Conservation (phyloP, 2,329 filamentous ascomycete species). For the Claviceps arundinis region DNA sequence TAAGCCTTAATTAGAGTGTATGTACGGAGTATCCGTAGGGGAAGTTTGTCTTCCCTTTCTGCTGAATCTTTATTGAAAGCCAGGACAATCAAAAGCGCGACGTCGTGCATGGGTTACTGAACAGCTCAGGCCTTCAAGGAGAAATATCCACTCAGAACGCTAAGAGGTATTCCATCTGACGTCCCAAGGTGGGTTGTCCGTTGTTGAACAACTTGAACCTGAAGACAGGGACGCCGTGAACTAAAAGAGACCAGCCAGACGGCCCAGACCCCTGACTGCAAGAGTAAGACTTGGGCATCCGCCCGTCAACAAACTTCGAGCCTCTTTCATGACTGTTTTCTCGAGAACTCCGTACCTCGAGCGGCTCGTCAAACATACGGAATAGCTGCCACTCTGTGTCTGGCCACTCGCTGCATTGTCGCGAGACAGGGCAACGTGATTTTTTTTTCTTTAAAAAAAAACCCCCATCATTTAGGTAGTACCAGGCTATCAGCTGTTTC, state of each 20-base stretch:
- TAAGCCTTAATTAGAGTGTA: too few relatives aligned
- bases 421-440: too few relatives aligned
- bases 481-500: too few relatives aligned
- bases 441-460: too few relatives aligned
- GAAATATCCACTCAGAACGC: slow-evolving; percentile 1
- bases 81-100: slow-evolving; percentile 2
- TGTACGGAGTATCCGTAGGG: not conserved
- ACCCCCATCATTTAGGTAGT: too few relatives aligned
- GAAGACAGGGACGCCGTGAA: not conserved
- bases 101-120: not conserved
- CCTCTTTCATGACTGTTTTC: not conserved
- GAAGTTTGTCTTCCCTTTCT: not conserved
- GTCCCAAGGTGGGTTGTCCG: not conserved
- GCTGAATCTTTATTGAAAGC: not conserved
- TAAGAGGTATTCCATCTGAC: not conserved
- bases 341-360: too few relatives aligned
- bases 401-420: too few relatives aligned
- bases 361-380: too few relatives aligned
- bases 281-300: not conserved
- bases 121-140: not conserved
- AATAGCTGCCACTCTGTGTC: too few relatives aligned
- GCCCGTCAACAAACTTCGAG: not conserved
- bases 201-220: not conserved
- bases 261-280: not conserved
- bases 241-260: not conserved